Evolutionary conservation across 352 stramenopile species (phyloP).

Genomic region (Pythium plurisporium): DNA sequence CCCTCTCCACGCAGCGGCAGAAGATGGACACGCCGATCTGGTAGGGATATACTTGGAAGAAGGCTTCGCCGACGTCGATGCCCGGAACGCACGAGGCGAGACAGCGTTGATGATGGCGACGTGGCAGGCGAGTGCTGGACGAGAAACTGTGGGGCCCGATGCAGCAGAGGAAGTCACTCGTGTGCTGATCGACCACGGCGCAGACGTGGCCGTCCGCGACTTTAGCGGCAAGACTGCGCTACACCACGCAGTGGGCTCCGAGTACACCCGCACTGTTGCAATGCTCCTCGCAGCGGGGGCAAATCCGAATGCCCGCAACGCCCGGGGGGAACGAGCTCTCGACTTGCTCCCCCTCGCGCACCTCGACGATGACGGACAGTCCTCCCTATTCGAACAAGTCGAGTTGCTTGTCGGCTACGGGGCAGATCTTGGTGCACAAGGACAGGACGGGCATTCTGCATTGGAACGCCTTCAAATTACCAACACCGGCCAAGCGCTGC

Average conservation of each 20-base stretch:
- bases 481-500: background rate
- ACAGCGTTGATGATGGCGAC: slow-evolving; percentile 1
- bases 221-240: background rate
- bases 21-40: background rate
- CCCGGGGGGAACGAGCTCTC: background rate
- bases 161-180: background rate
- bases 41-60: background rate
- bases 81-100: background rate
- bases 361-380: background rate
- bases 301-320: background rate
- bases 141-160: background rate
- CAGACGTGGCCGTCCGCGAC: background rate
- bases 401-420: slow-evolving; percentile 6
- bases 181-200: background rate
- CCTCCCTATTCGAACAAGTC: background rate
- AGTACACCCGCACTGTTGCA: background rate
- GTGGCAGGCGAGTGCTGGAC: slow-evolving; percentile 3
- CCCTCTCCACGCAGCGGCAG: slow-evolving; percentile 5
- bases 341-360: background rate
- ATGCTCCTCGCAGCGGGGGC: background rate
- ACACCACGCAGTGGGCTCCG: background rate
- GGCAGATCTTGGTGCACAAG: background rate
- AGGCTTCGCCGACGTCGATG: background rate
- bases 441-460: background rate
- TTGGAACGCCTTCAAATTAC: background rate